These are phyloP conservation scores for Hypoxylon intermedium DNA, from an alignment of 495 filamentous ascomycete species.

Conservation along the genomic window DNA sequence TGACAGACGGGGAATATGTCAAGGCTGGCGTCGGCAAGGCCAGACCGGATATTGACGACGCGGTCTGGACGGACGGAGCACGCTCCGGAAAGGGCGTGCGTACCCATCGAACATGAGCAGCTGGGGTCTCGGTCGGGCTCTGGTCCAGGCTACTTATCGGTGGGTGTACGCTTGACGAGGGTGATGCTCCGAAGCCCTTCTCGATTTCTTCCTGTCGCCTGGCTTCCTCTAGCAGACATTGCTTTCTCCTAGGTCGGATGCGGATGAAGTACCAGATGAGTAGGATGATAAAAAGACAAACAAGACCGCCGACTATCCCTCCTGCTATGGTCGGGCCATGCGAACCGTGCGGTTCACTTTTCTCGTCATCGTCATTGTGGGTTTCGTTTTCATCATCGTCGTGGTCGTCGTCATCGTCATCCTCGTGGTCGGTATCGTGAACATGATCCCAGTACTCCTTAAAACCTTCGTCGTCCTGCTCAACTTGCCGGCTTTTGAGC, in stretches of 20 bases:
- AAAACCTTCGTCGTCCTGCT: conserved; percentile 1
- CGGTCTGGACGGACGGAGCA: conserved; percentile 22
- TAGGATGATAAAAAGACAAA: conserved; percentile 13
- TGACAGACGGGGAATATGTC: conserved; percentile 23
- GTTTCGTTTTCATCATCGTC: conserved; percentile 2
- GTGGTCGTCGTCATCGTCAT: neutral
- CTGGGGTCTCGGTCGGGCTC: conserved; percentile 1
- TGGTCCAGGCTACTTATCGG: neutral
- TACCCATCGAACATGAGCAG: conserved; percentile 11
- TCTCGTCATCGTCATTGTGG: neutral
- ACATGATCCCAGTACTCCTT: neutral
- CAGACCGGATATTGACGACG: conserved; percentile 30
- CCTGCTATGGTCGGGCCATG: conserved; percentile 14
- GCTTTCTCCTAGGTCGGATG: conserved; percentile 30
- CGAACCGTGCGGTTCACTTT: neutral
- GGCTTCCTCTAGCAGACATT: conserved; percentile 3
- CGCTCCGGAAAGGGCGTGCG: conserved; percentile 20
- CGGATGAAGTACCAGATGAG: conserved; percentile 26
- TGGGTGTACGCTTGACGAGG: conserved; percentile 1
- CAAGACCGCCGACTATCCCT: conserved; percentile 23
- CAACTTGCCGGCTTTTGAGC: neutral
- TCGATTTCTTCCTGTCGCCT: conserved; percentile 31
- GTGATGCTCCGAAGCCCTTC: conserved; percentile 7
- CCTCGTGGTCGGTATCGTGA: neutral
- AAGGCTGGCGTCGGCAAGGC: conserved; percentile 30